These are phyloP conservation scores for Pachyrhizus erosus DNA, from an alignment of 306 rosid genomes.

Conservation along the genomic window DNA sequence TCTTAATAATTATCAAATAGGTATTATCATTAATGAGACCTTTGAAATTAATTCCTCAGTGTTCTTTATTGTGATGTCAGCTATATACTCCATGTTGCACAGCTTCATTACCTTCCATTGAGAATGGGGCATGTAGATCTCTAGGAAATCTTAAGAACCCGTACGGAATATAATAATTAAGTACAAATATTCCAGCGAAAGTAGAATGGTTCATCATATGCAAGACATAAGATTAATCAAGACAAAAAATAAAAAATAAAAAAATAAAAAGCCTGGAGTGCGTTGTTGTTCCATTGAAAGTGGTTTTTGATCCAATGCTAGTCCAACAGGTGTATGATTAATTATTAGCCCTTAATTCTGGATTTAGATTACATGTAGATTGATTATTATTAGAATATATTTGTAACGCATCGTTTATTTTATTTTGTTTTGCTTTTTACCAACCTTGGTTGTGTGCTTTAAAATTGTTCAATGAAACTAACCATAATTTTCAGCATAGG, in stretches of 20 bases:
- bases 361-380: constrained; percentile 40
- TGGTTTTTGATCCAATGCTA: constrained; percentile 46
- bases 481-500: constrained; percentile 36
- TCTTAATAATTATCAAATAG: constrained; percentile 3
- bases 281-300: constrained; percentile 59
- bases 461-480: constrained; percentile 39
- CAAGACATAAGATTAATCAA: constrained; percentile 29
- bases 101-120: constrained; percentile 45
- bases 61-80: constrained; percentile 36
- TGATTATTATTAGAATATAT: neutral
- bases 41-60: constrained; percentile 47
- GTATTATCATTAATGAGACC: neutral
- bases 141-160: constrained; percentile 30
- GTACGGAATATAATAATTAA: constrained; percentile 35
- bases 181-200: constrained; percentile 28
- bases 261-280: neutral
- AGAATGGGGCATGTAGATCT: constrained; percentile 40
- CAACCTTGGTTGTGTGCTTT: constrained; percentile 42
- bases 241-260: neutral
- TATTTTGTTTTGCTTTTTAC: constrained; percentile 2
- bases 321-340: constrained; percentile 48
- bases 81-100: neutral
- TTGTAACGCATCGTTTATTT: constrained; percentile 15
- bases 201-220: neutral
- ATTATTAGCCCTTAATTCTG: constrained; percentile 32